Evolutionary conservation across 176 grass and related monocot genomes (phyloP).

Genomic region (Bothriochloa decipiens): DNA sequence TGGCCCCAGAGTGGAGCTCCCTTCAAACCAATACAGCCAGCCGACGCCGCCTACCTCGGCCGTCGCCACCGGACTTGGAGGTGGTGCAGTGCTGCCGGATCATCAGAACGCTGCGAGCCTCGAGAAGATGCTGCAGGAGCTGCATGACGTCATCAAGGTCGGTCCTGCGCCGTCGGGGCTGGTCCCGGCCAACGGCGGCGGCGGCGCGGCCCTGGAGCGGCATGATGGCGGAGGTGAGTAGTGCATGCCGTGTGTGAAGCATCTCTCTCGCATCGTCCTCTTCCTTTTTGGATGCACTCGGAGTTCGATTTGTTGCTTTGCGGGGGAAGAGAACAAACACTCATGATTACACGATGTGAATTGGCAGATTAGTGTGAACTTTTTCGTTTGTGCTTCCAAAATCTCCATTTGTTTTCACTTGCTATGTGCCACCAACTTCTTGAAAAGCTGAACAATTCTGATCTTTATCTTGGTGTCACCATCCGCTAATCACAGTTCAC

Average conservation of each 20-base stretch:
- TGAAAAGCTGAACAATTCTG: constrained; percentile 28
- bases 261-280: constrained; percentile 13
- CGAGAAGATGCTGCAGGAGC: constrained; percentile 65
- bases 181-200: not conserved
- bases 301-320: constrained; percentile 48
- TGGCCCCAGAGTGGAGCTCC: constrained; percentile 54
- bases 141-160: constrained; percentile 47
- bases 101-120: constrained; percentile 32
- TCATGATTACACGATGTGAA: constrained; percentile 52
- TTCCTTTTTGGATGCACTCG: constrained; percentile 40
- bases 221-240: constrained; percentile 47
- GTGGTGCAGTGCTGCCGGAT: not conserved
- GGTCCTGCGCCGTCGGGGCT: not conserved
- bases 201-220: constrained; percentile 4
- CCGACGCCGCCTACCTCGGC: not conserved
- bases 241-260: constrained; percentile 58
- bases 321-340: constrained; percentile 43
- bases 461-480: not conserved
- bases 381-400: constrained; percentile 51
- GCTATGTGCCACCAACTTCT: constrained; percentile 36
- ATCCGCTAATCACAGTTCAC: constrained; percentile 12
- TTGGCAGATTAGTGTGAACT: constrained; percentile 36
- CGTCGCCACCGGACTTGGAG: not conserved
- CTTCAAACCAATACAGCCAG: constrained; percentile 68
- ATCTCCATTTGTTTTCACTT: constrained; percentile 45